phyloP scores from a whole-genome alignment of 257 asterid genomes.

The Scutellaria barbata region DNA sequence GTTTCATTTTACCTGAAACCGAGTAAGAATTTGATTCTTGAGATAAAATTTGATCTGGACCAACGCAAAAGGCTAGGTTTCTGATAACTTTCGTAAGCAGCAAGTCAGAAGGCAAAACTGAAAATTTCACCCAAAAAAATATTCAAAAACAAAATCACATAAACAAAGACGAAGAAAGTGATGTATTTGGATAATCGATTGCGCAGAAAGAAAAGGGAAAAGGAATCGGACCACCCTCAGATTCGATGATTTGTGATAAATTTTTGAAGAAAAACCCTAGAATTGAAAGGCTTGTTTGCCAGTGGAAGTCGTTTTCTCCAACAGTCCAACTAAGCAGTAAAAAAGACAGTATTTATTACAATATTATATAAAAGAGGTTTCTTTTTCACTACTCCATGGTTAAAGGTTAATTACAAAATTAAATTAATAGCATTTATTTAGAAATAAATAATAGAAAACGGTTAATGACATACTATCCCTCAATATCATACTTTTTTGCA shows the following conservation, averaged over 20 bases:
- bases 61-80: constrained; percentile 33
- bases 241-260: constrained; percentile 30
- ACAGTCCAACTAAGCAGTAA: constrained; percentile 6
- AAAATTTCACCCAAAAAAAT: background rate
- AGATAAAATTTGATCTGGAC: constrained; percentile 34
- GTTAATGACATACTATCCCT: background rate
- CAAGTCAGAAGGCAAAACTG: constrained; percentile 37
- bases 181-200: background rate
- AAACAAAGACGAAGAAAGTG: background rate
- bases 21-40: constrained; percentile 18
- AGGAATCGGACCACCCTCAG: constrained; percentile 33
- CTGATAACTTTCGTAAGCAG: constrained; percentile 49
- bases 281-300: constrained; percentile 35
- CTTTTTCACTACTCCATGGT: constrained; percentile 39
- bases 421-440: background rate
- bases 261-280: constrained; percentile 39
- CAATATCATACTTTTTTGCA: background rate
- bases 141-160: background rate
- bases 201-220: constrained; percentile 2
- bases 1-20: constrained; percentile 34
- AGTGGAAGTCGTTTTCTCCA: background rate
- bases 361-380: constrained; percentile 19
- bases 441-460: background rate
- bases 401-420: background rate
- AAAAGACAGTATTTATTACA: background rate